Evolutionary conservation across 768 basidiomycete species (phyloP).

Genomic region (Lactarius indigo): DNA sequence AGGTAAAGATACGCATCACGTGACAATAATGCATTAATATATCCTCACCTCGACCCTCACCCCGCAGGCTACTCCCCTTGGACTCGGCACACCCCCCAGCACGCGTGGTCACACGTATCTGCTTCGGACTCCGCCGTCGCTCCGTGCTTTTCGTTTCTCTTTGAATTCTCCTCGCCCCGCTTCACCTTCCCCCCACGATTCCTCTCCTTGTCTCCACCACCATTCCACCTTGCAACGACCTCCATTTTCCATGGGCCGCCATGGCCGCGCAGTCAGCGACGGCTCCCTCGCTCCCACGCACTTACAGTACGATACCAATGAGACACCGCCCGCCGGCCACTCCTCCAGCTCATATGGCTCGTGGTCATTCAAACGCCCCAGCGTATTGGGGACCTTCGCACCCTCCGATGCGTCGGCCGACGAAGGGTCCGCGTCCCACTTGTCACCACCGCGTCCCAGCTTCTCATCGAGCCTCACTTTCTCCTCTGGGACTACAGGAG

Average conservation of each 20-base stretch:
- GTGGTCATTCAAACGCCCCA: constrained; percentile 42
- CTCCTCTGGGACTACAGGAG: constrained; percentile 26
- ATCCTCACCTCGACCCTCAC: not conserved
- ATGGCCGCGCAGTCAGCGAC: constrained; percentile 41
- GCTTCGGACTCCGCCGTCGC: constrained; percentile 38
- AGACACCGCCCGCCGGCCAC: constrained; percentile 5
- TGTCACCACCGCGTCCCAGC: constrained; percentile 26
- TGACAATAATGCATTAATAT: constrained; percentile 16
- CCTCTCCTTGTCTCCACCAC: constrained; percentile 33
- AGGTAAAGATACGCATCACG: constrained; percentile 18
- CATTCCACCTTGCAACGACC: constrained; percentile 26
- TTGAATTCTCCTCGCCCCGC: constrained; percentile 41
- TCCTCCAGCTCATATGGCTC: constrained; percentile 20
- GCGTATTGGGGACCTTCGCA: constrained; percentile 61
- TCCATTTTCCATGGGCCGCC: constrained; percentile 8
- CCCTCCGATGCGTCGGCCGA: constrained; percentile 37
- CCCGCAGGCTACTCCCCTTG: constrained; percentile 23
- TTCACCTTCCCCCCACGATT: constrained; percentile 33
- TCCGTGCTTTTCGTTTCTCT: constrained; percentile 43
- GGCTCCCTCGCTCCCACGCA: constrained; percentile 12
- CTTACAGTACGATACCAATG: not conserved
- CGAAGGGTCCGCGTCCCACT: constrained; percentile 34
- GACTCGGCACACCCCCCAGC: constrained; percentile 30
- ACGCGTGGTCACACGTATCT: constrained; percentile 35
- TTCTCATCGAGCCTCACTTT: constrained; percentile 27